These are phyloP conservation scores for Aspergillus ostianus DNA, from an alignment of 495 filamentous ascomycete genomes.

Conservation along the genomic window DNA sequence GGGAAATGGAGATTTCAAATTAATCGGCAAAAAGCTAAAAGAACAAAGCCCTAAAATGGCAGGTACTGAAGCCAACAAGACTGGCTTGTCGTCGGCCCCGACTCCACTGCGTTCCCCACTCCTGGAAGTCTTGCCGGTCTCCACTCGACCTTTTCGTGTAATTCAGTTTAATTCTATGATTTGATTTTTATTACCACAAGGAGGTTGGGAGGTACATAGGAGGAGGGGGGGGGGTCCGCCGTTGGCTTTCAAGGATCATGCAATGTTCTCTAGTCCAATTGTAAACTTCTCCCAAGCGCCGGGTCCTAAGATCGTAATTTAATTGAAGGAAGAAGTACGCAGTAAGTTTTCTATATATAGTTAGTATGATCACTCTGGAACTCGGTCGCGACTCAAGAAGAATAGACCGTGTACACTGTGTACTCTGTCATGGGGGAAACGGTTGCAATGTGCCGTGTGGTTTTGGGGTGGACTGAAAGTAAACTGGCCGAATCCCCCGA, in stretches of 20 bases:
- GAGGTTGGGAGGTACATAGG: too few species aligned
- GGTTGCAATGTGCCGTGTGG: too few species aligned
- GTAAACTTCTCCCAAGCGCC: too few species aligned
- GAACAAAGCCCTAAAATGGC: conserved; percentile 6
- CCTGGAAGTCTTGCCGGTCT: not conserved
- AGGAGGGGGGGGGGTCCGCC: too few species aligned
- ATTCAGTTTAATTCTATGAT: too few species aligned
- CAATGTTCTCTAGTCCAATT: too few species aligned
- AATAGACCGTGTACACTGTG: not conserved
- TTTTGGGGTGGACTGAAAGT: not conserved
- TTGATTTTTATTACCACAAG: too few species aligned
- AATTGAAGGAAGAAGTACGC: not conserved
- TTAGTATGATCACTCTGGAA: not conserved
- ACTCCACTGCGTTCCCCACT: too few species aligned
- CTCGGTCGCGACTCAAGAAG: not conserved
- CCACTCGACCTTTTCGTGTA: too few species aligned
- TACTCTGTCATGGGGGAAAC: not conserved
- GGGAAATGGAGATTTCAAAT: conserved; percentile 2
- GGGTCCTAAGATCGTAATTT: too few species aligned
- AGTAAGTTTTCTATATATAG: not conserved
- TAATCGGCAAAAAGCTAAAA: not conserved
- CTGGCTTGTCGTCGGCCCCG: not conserved
- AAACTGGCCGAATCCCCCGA: not conserved
- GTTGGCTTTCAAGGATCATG: not conserved
- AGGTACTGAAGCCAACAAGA: conserved; percentile 4